phyloP scores from a whole-genome alignment of 345 rosid genomes.

The Acer negundo region DNA sequence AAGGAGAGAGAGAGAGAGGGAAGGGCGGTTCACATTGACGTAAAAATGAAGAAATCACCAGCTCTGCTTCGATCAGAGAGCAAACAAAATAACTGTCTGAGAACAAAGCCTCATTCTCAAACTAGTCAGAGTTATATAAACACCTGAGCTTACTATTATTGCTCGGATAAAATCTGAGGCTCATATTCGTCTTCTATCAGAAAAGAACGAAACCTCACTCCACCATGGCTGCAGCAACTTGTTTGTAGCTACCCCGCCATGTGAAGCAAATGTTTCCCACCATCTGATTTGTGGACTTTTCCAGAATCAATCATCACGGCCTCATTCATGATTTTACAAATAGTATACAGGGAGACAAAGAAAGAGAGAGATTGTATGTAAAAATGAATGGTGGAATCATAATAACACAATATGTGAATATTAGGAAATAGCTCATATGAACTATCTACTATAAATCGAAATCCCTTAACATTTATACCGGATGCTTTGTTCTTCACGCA shows the following conservation, averaged over 20 bases:
- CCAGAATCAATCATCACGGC: constrained; percentile 8
- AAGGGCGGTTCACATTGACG: neutral
- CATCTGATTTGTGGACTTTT: neutral
- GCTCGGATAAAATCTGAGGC: neutral
- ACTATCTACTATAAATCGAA: constrained; percentile 13
- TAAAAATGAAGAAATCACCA: neutral
- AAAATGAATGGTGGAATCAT: too few relatives aligned
- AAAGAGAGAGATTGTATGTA: too few relatives aligned
- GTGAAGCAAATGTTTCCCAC: neutral
- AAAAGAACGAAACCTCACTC: neutral
- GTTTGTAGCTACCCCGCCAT: constrained; percentile 14
- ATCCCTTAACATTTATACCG: neutral
- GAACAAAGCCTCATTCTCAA: neutral
- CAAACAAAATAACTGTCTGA: neutral
- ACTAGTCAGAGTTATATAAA: neutral
- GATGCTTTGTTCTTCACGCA: neutral
- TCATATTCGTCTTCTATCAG: constrained; percentile 4
- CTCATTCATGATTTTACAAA: neutral
- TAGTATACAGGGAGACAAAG: too few relatives aligned
- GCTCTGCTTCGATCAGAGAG: constrained; percentile 1
- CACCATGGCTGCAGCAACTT: constrained; percentile 13
- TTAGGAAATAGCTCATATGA: constrained; percentile 1
- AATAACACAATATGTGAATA: neutral
- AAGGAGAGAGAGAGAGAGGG: neutral
- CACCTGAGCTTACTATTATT: neutral